Conservation (phyloP, 257 asterid genomes). For the Solanum corneliomulleri region DNA sequence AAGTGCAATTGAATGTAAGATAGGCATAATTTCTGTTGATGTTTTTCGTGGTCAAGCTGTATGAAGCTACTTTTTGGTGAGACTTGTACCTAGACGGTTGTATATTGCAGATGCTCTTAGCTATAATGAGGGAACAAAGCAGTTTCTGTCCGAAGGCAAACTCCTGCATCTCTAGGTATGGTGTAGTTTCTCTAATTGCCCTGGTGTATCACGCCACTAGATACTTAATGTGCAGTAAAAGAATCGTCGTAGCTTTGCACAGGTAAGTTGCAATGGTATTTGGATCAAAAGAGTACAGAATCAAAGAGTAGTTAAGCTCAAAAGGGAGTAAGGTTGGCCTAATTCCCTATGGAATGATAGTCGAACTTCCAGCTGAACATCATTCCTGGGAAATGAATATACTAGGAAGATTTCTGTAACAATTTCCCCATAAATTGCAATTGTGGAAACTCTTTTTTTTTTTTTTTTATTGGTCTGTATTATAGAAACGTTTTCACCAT, state of each 20-base stretch:
- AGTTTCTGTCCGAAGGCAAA: too few relatives aligned
- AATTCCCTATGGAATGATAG: not conserved
- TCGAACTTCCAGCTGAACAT: not conserved
- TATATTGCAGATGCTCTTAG: not conserved
- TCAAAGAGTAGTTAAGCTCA: not conserved
- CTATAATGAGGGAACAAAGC: not conserved
- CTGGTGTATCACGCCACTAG: not conserved
- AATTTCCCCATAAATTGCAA: not conserved
- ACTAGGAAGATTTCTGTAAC: not conserved
- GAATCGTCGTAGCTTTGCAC: not conserved
- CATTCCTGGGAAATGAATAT: not conserved
- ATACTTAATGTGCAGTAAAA: not conserved
- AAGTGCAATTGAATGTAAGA: not conserved
- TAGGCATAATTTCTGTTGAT: not conserved
- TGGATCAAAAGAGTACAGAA: not conserved
- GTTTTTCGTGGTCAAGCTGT: not conserved
- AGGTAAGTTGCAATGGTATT: not conserved
- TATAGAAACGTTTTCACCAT: not conserved
- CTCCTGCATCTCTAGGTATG: too few relatives aligned
- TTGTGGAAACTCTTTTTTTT: not conserved
- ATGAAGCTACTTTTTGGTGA: not conserved
- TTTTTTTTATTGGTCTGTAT: too few relatives aligned
- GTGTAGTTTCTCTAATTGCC: not conserved
- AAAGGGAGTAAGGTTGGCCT: not conserved
- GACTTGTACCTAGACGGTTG: not conserved